Evolutionary conservation across 2,329 filamentous ascomycete genomes (phyloP).

Genomic region (Hypoxylon sp.): DNA sequence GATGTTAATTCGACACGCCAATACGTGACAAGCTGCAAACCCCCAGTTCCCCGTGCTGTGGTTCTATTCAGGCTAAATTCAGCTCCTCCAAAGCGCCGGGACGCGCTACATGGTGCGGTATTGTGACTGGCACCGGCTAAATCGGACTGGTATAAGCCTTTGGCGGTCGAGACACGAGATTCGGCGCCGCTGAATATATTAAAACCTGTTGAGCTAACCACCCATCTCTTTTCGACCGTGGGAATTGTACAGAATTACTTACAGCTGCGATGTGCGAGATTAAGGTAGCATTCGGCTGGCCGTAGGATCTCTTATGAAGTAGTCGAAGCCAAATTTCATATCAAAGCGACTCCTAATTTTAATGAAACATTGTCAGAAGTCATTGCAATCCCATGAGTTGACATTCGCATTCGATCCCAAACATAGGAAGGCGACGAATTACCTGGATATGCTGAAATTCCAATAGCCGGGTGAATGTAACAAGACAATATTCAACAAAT

Average conservation of each 20-base stretch:
- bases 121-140: slow-evolving; percentile 10
- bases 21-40: slow-evolving; percentile 18
- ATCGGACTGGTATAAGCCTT: neutral
- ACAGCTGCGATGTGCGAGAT: too few relatives aligned
- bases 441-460: neutral
- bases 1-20: slow-evolving; percentile 17
- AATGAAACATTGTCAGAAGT: too few relatives aligned
- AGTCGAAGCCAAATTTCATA: too few relatives aligned
- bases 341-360: too few relatives aligned
- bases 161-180: neutral
- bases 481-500: slow-evolving; percentile 7
- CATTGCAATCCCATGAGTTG: neutral
- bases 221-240: too few relatives aligned
- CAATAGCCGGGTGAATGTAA: neutral
- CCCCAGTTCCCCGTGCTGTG: slow-evolving; percentile 29
- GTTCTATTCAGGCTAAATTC: slow-evolving; percentile 37
- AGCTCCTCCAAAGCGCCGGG: slow-evolving; percentile 20
- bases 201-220: neutral
- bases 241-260: too few relatives aligned
- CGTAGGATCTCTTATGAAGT: too few relatives aligned
- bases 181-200: neutral
- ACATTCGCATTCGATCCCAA: neutral
- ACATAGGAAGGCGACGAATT: neutral
- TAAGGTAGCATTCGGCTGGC: too few relatives aligned
- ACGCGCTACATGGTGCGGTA: neutral